Base-by-base conservation (phyloP, 495 filamentous ascomycete genomes). In the Daldinia decipiens region DNA sequence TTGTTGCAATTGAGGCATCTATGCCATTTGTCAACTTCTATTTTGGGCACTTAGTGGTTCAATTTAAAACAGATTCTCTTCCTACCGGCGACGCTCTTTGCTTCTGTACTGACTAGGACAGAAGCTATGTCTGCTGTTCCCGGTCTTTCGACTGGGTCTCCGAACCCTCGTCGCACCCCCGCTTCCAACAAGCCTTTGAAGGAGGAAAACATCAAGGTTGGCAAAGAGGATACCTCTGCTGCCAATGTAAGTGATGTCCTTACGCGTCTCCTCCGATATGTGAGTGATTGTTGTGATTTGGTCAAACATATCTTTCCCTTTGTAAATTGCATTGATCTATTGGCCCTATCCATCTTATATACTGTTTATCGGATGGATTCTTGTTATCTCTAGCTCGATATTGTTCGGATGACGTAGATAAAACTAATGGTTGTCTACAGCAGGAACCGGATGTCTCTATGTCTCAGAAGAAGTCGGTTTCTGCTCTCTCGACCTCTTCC, bases 91-190 rank as follows among this genome's bases (percentile, higher is more conserved):
- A 40, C 55, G 58, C 65, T 67, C 56, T 59, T 38, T 47, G 24
- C 34, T 29, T 65, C 52, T 21, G 53, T 40, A 67, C 51, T 67
- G 63, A 67, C 57, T 45, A 27, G 21, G 40, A 71, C 31, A 55
- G 55, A 62, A 73, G 73, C 52, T 54, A 87, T 87, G 86, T 84
- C 86, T 68, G 61, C 76, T 27, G 59, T 77, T 19, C 65, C 75
- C 24, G 80, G 78, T 21, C 69, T 77, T 31, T 82, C 83, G 15
- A 82, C 80, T 27, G 85, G 83, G 39, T 87, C 86, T 50, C 84
- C 86, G 29, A 74, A 70, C 55, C 76, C 79, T 59, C 81, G 83
- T 65, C 82, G 82, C 8, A 70, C 75, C 7, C 69, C 71, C 26
- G 65, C 73, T 24, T 68, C 76, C 64, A 78, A 79, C 63, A 80